A percentile compares a stretch with the other conserved stretches of the same genome.
phyloP scores from a whole-genome alignment of 148 eudicot genomes.

The Salicornia ramosissima region DNA sequence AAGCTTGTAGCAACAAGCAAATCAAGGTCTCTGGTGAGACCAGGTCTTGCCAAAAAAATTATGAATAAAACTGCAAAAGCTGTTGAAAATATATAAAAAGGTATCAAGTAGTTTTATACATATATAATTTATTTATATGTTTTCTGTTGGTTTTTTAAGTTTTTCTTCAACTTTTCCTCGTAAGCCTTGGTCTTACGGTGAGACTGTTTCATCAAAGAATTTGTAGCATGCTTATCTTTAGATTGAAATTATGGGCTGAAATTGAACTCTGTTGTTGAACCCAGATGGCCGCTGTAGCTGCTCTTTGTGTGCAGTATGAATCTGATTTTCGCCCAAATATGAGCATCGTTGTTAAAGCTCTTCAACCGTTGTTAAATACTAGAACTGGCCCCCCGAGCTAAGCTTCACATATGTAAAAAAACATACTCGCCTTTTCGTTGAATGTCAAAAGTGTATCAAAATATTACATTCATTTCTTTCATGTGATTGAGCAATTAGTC shows the following conservation, averaged over 20 bases:
- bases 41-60: too few species aligned
- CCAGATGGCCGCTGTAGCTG: slow-evolving; percentile 92
- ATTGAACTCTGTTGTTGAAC: slow-evolving; percentile 1
- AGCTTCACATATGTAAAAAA: slow-evolving; percentile 29
- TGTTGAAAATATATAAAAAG: too few species aligned
- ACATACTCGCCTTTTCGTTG: neutral
- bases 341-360: slow-evolving; percentile 79
- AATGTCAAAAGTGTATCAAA: slow-evolving; percentile 5
- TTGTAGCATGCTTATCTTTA: too few species aligned
- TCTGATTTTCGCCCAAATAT: slow-evolving; percentile 78
- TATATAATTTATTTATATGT: too few species aligned
- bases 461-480: slow-evolving; percentile 21
- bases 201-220: too few species aligned
- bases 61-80: too few species aligned
- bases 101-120: too few species aligned
- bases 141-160: too few species aligned
- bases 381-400: slow-evolving; percentile 46
- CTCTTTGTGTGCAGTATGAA: slow-evolving; percentile 79
- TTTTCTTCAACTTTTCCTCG: too few species aligned
- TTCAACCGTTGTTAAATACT: slow-evolving; percentile 68
- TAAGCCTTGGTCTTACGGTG: too few species aligned
- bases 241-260: neutral
- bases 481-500: slow-evolving; percentile 20
- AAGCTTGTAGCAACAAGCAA: too few species aligned
- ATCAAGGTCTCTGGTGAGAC: too few species aligned